Evolutionary conservation across 768 basidiomycete species (phyloP), one percentile per base, ranked within the genome.

Genomic region (Lactifluus rugatus): DNA sequence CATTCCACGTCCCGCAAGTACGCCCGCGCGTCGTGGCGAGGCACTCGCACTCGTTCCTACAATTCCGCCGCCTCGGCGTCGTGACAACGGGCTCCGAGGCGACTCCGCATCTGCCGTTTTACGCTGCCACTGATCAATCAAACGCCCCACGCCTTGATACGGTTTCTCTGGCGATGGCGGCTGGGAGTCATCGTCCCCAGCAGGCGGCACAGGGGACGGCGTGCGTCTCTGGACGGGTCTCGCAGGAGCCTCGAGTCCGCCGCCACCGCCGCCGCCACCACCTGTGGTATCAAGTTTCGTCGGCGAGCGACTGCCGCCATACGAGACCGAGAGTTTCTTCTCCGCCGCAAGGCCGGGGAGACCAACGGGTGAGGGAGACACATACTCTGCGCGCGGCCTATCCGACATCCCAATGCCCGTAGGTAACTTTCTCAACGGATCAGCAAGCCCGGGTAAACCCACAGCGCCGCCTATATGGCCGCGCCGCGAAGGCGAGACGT

Each of bases 41-140:
- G 48, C 49, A 32, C 44, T 28, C 26, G 28, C 59, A 17, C 59
- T 2, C 25, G 57, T 54, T 37, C 48, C 48, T 6, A 13, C 0
- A 32, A 26, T 46, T 13, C 50, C 50, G 0, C 52, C 61, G 2
- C 63, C 74, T 42, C 68, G 69, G 46, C 77, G 74, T 67, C 72
- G 75, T 37, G 66, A 66, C 28, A 61, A 62, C 21, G 69, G 69
- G 25, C 68, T 66, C 25, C 69, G 74, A 25, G 73, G 60, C 48
- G 71, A 66, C 37, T 81, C 82, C 19, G 72, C 71, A 62, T 84
- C 85, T 17, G 79, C 83, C 36, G 84, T 81, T 71, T 86, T 91
- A 57, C 81, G 82, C 70, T 93, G 88, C 90, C 90, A 93, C 67
- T 91, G 82, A 67, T 89, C 87, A 62, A 93, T 92, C 36, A 93